Evolutionary conservation across 352 stramenopile genomes (phyloP), one percentile per base, ranked within the genome.

Genomic region (Pythium rhizo-oryzae): DNA sequence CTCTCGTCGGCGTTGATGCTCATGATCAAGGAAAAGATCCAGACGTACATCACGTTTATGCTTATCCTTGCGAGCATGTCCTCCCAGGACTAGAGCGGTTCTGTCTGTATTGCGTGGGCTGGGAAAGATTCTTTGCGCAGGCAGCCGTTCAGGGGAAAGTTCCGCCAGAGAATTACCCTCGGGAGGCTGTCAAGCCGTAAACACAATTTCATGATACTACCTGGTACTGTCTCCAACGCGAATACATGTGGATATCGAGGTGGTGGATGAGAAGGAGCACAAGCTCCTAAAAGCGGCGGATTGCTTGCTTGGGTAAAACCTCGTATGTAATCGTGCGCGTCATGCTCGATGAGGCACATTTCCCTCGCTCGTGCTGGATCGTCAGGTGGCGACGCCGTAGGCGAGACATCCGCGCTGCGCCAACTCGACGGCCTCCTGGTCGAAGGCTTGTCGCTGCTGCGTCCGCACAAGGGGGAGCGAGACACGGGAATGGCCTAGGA

Each of bases 21-120:
- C 70, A 98, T 98, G 92, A 95, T 98, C 64, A 99, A 99, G 85
- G 96, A 99, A 79, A 97, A 98, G 78, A 97, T 99, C 58, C 90
- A 98, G 74, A 85, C 79, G 68, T 92, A 96, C 69, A 94, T 97
- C 65, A 96, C 85, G 61, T 46, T 92, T 54, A 64, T 90, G 43
- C 80, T 97, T 65, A 83, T 97, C 44, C 66, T 94, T 35, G 80
- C 70, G 49, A 90, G 50, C 56, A 69, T 69, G 67, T 24, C 47
- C 23, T 71, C 65, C n/a, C 12, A 71, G 23, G 65, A 71, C 41
- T 71, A 71, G 51, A 63, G 4, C 19, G 28, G n/a, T 24, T 23
- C 35, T 52, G 2, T 23, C 37, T 24, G 23, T 25, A 18, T 13
- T 55, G n/a, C 11, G n/a, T 25, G 41, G 28, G 16, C 15, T 19